Evolutionary conservation across 257 asterid species (phyloP), one percentile per base, ranked within the genome.

Genomic region (Jaltomata sinuosa): DNA sequence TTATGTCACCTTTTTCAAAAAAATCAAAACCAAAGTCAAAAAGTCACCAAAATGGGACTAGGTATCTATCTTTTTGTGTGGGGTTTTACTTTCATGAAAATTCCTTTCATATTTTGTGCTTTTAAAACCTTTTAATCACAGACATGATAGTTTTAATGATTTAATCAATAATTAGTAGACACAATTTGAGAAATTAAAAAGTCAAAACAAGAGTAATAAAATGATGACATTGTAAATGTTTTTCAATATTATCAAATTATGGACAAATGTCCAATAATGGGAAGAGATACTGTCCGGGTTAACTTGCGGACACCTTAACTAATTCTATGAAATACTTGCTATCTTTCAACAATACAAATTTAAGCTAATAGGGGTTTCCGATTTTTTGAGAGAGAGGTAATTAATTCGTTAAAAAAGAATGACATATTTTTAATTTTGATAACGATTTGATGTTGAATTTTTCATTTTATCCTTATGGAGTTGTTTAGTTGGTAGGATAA

Each of bases 361-460:
- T 38, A 38, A 5, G 42, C 42, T 6, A 38, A 38, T 6, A 38
- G 7, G 42, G 42, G 6, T 38, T 10, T 45, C 50, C 12, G 97
- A 80, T 92, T 92, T 91, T 94, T 94, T 57, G 97, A 94, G 87
- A 89, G 92, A 84, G 97, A 94, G 93, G 97, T 93, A 8, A 79
- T 11, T 38, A 72, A 12, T 77, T 12, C 49, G 11, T 45, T 45
- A 6, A 42, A 42, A 42, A 42, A 8, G 49, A 6, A 9, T 6
- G 49, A 45, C 14, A 10, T 11, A 45, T 45, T 45, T 45, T 11
- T 45, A 9, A 45, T 9, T 45, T 45, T 45, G 14, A 45, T 8
- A 3, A 45, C 4, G 50, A 45, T 45, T 45, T 45, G 9, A 45
- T 45, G 0, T 45, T 12, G 7, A 18, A 15, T 21, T 10, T 45